Evolutionary conservation across 495 filamentous ascomycete genomes (phyloP).

Genomic region (Oleoguttula mirabilis): DNA sequence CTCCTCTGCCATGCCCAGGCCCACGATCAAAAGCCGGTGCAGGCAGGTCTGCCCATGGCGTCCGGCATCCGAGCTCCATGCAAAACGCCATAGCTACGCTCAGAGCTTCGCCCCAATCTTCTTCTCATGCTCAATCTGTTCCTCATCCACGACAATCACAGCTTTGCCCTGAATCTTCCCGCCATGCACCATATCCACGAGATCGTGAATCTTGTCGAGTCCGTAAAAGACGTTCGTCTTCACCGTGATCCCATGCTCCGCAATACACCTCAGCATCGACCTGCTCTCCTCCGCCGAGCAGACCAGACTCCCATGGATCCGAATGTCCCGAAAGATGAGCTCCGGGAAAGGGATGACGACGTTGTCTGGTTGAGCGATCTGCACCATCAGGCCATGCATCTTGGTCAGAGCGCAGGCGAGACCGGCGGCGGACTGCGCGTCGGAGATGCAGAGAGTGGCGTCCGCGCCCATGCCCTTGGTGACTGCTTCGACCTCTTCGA

Average conservation of each 20-base stretch:
- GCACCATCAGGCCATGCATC: constrained; percentile 43
- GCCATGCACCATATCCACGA: constrained; percentile 36
- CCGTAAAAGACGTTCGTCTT: constrained; percentile 43
- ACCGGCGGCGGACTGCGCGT: constrained; percentile 35
- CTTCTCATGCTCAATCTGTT: constrained; percentile 23
- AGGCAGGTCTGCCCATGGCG: too few relatives aligned
- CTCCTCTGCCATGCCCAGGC: too few relatives aligned
- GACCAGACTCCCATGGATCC: constrained; percentile 38
- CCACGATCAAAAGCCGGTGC: too few relatives aligned
- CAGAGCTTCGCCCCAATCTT: constrained; percentile 20
- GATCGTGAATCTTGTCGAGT: constrained; percentile 38
- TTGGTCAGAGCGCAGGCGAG: constrained; percentile 40
- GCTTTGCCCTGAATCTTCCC: constrained; percentile 45
- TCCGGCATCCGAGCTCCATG: too few relatives aligned
- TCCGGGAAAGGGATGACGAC: constrained; percentile 41
- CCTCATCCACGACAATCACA: constrained; percentile 37
- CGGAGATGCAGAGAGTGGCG: constrained; percentile 36
- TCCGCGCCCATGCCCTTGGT: constrained; percentile 39
- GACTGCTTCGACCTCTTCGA: constrained; percentile 33
- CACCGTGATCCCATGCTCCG: constrained; percentile 38
- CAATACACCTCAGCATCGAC: constrained; percentile 41
- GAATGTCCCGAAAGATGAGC: constrained; percentile 43
- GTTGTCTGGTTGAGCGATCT: constrained; percentile 41
- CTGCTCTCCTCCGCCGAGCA: constrained; percentile 36
- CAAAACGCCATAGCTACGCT: too few relatives aligned